Percentiles rank a stretch among this genome's conserved stretches.
phyloP scores from a whole-genome alignment of 306 rosid species.

The Urtica urens region DNA sequence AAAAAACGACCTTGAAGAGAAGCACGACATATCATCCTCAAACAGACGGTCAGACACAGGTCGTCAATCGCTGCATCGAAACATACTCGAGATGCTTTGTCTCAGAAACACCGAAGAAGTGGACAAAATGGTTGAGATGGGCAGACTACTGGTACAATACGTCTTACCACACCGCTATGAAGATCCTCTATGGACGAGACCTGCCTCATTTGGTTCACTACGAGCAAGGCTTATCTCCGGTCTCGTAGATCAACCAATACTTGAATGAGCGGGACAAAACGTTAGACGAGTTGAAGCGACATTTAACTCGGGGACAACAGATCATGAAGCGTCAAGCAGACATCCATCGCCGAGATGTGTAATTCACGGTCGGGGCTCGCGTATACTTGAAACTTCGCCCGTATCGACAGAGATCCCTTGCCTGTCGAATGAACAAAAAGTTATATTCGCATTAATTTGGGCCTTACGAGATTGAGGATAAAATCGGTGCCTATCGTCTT shows the following conservation, averaged over 20 bases:
- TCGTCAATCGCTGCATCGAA: neutral
- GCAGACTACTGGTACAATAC: neutral
- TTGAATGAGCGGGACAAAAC: neutral
- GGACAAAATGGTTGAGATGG: neutral
- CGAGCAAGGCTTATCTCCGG: neutral
- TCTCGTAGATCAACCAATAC: neutral
- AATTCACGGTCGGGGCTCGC: neutral
- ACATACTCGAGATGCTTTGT: neutral
- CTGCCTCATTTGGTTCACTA: neutral
- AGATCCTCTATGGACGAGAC: too few relatives aligned
- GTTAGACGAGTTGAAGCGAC: neutral
- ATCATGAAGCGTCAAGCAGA: neutral
- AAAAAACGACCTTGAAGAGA: neutral
- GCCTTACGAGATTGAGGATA: neutral
- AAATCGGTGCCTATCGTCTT: neutral
- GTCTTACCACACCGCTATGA: neutral
- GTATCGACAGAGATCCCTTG: neutral
- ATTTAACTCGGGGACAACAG: neutral
- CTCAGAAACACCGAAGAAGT: neutral
- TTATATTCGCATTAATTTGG: neutral
- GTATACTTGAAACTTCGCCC: neutral
- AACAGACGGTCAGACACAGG: neutral
- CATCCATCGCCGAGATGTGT: neutral
- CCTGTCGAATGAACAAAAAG: neutral
- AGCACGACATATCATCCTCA: neutral